Percentiles rank a stretch among this genome's conserved stretches.
Conservation (phyloP, 257 asterid species). For the Solanum dulcamara region DNA sequence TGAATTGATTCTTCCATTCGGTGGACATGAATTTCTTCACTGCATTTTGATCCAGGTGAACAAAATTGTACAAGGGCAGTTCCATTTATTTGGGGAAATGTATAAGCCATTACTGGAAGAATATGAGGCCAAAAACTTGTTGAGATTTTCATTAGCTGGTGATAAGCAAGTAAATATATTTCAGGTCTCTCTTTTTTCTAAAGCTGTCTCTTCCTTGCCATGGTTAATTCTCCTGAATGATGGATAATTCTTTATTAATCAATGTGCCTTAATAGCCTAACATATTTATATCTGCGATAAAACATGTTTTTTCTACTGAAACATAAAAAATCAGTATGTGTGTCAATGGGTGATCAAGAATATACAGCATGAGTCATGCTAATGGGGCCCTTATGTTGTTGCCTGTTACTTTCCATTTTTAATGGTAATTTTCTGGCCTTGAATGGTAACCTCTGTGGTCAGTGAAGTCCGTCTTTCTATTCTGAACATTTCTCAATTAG, state of each 20-base stretch:
- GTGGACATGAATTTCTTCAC: neutral
- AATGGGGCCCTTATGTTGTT: neutral
- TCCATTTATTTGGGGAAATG: conserved; percentile 44
- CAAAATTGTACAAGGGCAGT: conserved; percentile 78
- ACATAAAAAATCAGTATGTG: neutral
- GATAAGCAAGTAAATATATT: conserved; percentile 31
- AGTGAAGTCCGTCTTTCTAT: neutral
- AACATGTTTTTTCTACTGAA: neutral
- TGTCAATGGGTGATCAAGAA: neutral
- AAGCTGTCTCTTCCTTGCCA: neutral
- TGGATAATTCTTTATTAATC: neutral
- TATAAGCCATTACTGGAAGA: conserved; percentile 62
- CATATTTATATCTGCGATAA: neutral
- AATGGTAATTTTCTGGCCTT: neutral
- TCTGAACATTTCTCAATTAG: neutral
- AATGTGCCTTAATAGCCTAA: neutral
- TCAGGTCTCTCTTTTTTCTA: conserved; percentile 40
- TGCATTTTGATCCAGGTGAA: conserved; percentile 32
- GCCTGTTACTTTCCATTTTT: neutral
- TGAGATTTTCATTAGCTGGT: conserved; percentile 40
- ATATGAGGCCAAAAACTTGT: conserved; percentile 40
- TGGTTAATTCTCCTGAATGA: neutral
- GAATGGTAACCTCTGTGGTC: neutral
- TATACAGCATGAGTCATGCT: neutral
- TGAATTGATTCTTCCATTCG: neutral